Evolutionary conservation across 2,329 filamentous ascomycete species (phyloP), one percentile per base, ranked within the genome.

Genomic region (Calycina marina): DNA sequence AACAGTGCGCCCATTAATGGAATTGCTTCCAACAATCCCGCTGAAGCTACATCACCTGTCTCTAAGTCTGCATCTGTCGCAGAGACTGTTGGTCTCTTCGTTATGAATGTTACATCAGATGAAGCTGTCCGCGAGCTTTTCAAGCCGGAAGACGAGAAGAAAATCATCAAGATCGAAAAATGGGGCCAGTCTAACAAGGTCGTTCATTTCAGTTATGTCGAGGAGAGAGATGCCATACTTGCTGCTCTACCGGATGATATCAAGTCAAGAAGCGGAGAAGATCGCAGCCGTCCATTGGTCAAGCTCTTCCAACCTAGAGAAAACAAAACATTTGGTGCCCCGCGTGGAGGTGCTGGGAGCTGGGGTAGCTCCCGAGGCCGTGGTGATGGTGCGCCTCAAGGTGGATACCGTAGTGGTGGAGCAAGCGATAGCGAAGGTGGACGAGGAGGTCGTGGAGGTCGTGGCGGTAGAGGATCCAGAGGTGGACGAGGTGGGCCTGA

Each of bases 111-210:
- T 14, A 81, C 76, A 47, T 79, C 71, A 33, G 82, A 88, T 43
- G 82, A 93, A 18, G 81, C 86, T 39, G 78, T 83, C 22, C 77
- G 78, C 35, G 76, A 82, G 18, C 65, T 93, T 14, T 88, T 98
- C 52, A 65, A 72, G 1, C 76, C 90, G 9, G 82, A 93, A 47
- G 84, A 94, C 51, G 77, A 73, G 51, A 53, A 69, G 18, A 94
- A 92, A 61, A 83, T 94, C 42, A 57, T 72, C 34, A 77, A 76
- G 57, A 66, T 88, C 31, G 77, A 84, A 49, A 86, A 83, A 58
- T 81, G 75, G 62, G 77, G 77, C 22, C 73, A 73, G 49, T 73
- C 74, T 40, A 84, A 84, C 61, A 86, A 78, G 59, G 82, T 93
- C 30, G 84, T 83, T 15, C 77, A 86, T 43, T 96, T 96, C 60